Evolutionary conservation across 345 rosid species (phyloP).

Genomic region (Eucalyptus globulus): DNA sequence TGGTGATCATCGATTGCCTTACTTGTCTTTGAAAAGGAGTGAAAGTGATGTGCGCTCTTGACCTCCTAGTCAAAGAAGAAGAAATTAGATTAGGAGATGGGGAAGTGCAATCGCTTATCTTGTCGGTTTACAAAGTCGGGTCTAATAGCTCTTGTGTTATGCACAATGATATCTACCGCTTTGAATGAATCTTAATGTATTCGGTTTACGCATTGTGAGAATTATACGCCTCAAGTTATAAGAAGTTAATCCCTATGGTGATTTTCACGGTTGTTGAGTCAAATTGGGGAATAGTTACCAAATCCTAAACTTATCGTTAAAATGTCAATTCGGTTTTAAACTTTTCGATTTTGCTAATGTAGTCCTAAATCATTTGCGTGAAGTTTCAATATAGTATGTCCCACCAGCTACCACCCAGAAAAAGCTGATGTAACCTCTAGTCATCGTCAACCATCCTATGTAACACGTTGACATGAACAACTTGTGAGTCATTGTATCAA

Average conservation of each 20-base stretch:
- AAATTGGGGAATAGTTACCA: not conserved
- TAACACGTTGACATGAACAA: fast-evolving
- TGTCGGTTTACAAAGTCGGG: not conserved
- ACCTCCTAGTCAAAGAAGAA: not conserved
- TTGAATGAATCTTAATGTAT: not conserved
- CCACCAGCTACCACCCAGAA: fast-evolving
- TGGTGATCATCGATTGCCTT: not conserved
- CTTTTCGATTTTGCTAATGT: not conserved
- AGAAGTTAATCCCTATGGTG: not conserved
- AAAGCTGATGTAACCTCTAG: not conserved
- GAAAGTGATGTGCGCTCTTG: not conserved
- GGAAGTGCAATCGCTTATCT: not conserved
- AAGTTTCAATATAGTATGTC: not conserved
- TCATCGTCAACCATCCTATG: fast-evolving
- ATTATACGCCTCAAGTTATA: not conserved
- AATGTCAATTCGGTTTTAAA: not conserved
- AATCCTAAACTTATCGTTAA: not conserved
- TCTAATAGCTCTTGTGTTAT: not conserved
- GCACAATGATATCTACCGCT: not conserved
- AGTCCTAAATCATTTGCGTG: not conserved
- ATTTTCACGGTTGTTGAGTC: not conserved
- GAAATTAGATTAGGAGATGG: not conserved
- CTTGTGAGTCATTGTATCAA: not conserved
- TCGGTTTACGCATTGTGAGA: fast-evolving
- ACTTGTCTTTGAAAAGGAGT: not conserved